Base-by-base conservation (phyloP, 257 asterid genomes). In the Osmanthus fragrans region DNA sequence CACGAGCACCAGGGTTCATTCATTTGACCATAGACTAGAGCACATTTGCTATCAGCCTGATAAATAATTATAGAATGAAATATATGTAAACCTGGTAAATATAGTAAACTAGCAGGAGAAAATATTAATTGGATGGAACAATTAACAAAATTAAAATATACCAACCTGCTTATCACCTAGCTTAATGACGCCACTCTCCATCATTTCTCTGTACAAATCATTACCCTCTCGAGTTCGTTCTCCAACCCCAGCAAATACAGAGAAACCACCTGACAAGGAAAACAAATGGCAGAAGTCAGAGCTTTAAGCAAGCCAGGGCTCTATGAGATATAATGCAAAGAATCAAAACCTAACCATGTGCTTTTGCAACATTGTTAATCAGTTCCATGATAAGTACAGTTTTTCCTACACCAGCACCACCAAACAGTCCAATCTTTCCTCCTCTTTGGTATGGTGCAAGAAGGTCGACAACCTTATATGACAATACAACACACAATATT, bases 1-100 rank as follows among this genome's bases (percentile, higher is more conserved):
- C 99, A 91, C 99, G 99, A 70, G 99, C 99, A 90, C 99, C 99
- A 19, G 98, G 99, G 99, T 85, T 95, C 99, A 72, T 95, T 95
- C 99, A 95, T 95, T 88, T 95, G 99, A 87, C 99, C 99, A 0
- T 95, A 95, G 58, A 95, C 99, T 45, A 93, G 94, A 65, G 99
- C 99, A 15, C 99, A 95, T 72, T 95, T 95, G 93, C 99, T 95
- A 37, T 93, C 98, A 77, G 90, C 84, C 98, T 94, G 82, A 75
- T 27, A 84, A 32, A 23, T 23, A 73, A 68, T 12, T 33, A 49
- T 18, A 10, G 18, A 64, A 71, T 11, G 27, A 74, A 32, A 67
- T 64, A 67, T 37, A 60, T 72, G 33, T 32, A 32, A 49, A 29
- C 0, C 9, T 49, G 23, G 60, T 3, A 49, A 49, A 1, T 16